A percentile compares a stretch with the other conserved stretches of the same genome.
Conservation (phyloP, 2,329 filamentous ascomycete genomes). For the Stemphylium vesicarium region DNA sequence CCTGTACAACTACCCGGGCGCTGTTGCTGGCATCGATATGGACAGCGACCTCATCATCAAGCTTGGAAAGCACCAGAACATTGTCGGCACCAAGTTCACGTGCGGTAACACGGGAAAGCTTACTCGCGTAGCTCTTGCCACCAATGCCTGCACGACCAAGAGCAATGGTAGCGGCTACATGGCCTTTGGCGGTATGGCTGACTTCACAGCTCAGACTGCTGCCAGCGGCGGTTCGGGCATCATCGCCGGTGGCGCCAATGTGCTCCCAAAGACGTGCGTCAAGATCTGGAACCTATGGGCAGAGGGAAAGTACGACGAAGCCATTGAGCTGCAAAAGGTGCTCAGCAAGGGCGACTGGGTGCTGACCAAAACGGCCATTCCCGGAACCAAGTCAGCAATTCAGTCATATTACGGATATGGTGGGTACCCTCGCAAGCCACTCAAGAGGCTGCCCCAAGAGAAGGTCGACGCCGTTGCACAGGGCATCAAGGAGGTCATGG, state of each 20-base stretch:
- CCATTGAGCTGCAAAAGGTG: slow-evolving; percentile 75
- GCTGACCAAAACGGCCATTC: slow-evolving; percentile 80
- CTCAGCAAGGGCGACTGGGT: slow-evolving; percentile 83
- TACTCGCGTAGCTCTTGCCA: slow-evolving; percentile 77
- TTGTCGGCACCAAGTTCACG: slow-evolving; percentile 89
- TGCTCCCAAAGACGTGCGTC: slow-evolving; percentile 82
- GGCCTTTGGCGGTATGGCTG: slow-evolving; percentile 86
- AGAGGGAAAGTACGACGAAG: slow-evolving; percentile 76
- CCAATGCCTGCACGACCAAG: slow-evolving; percentile 71
- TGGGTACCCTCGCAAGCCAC: slow-evolving; percentile 73
- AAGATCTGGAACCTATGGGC: slow-evolving; percentile 78
- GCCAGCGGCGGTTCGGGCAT: slow-evolving; percentile 81
- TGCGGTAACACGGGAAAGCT: slow-evolving; percentile 90
- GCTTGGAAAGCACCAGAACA: slow-evolving; percentile 80
- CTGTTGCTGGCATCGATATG: slow-evolving; percentile 86
- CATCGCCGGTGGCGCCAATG: slow-evolving; percentile 84
- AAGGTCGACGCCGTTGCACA: slow-evolving; percentile 54
- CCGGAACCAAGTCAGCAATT: slow-evolving; percentile 84
- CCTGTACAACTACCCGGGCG: slow-evolving; percentile 90
- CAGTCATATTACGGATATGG: slow-evolving; percentile 84
- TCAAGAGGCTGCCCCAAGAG: slow-evolving; percentile 69
- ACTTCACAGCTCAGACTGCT: slow-evolving; percentile 84
- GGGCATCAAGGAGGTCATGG: slow-evolving; percentile 65
- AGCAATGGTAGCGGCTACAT: slow-evolving; percentile 66
- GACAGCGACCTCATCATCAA: slow-evolving; percentile 85